Percentiles rank a stretch among this genome's conserved stretches.
Evolutionary conservation across 1,284 basidiomycete genomes (phyloP).

Genomic region (Inonotus hispidus): DNA sequence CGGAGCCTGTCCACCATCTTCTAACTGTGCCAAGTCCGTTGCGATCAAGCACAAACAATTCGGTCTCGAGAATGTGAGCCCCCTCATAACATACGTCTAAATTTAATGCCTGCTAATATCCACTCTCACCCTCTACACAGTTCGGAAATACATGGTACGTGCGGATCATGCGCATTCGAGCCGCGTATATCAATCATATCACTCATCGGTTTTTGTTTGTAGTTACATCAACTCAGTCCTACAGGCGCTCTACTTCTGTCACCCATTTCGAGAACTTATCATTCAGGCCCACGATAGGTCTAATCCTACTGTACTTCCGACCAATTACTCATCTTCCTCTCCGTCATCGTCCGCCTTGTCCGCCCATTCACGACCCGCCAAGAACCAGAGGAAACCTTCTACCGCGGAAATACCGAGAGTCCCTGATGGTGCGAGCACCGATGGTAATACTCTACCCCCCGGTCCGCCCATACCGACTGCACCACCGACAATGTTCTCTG

Average conservation of each 20-base stretch:
- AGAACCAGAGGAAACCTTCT: constrained; percentile 34
- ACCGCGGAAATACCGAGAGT: constrained; percentile 27
- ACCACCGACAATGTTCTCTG: constrained; percentile 80
- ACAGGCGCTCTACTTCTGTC: constrained; percentile 88
- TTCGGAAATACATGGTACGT: constrained; percentile 80
- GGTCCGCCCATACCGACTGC: constrained; percentile 44
- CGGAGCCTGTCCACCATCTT: constrained; percentile 22
- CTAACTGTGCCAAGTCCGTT: constrained; percentile 27
- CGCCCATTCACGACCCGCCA: constrained; percentile 22
- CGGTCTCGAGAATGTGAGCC: constrained; percentile 88
- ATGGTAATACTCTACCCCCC: constrained; percentile 23
- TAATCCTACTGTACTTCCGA: constrained; percentile 21
- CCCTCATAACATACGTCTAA: neutral
- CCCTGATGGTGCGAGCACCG: constrained; percentile 23
- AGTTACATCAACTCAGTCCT: constrained; percentile 98
- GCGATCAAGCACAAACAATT: constrained; percentile 68
- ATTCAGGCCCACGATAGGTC: constrained; percentile 50
- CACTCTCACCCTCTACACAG: constrained; percentile 32
- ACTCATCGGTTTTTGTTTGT: constrained; percentile 23
- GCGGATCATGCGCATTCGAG: neutral
- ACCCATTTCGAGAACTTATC: constrained; percentile 76
- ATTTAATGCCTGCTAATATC: constrained; percentile 1
- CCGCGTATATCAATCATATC: neutral
- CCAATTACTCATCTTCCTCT: constrained; percentile 19
- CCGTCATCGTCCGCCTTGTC: constrained; percentile 25